These are phyloP conservation scores for Eruca vesicaria DNA, from an alignment of 441 rosid species.

Conservation along the genomic window DNA sequence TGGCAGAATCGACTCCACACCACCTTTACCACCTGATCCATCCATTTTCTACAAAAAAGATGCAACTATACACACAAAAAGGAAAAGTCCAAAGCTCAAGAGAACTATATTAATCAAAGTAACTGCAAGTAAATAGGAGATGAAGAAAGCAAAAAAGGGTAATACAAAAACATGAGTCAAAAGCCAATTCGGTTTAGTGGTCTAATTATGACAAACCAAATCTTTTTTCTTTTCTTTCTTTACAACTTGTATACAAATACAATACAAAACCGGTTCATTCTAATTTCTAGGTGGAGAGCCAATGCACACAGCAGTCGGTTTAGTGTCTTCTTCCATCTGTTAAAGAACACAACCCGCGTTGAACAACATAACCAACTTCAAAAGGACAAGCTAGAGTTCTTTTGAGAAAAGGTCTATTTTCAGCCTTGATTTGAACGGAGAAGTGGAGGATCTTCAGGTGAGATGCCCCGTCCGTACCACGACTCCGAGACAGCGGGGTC, in stretches of 20 bases:
- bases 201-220: too few relatives aligned
- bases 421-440: constrained; percentile 27
- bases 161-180: not conserved
- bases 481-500: constrained; percentile 67
- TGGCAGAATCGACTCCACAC: not conserved
- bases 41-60: not conserved
- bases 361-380: constrained; percentile 4
- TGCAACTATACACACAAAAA: not conserved
- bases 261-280: constrained; percentile 2
- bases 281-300: constrained; percentile 12
- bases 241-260: not conserved
- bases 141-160: not conserved
- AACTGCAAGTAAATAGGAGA: not conserved
- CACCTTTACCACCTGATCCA: not conserved
- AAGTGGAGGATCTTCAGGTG: constrained; percentile 46
- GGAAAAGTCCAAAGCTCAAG: not conserved
- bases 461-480: constrained; percentile 39
- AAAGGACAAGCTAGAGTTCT: not conserved
- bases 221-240: not conserved
- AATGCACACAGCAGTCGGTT: constrained; percentile 21
- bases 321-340: not conserved
- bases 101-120: not conserved
- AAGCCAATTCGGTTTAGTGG: not conserved
- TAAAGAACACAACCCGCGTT: not conserved
- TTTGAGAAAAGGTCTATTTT: not conserved